Evolutionary conservation across 495 filamentous ascomycete species (phyloP), one percentile per base, ranked within the genome.

Genomic region (Penicillium coprophilum): DNA sequence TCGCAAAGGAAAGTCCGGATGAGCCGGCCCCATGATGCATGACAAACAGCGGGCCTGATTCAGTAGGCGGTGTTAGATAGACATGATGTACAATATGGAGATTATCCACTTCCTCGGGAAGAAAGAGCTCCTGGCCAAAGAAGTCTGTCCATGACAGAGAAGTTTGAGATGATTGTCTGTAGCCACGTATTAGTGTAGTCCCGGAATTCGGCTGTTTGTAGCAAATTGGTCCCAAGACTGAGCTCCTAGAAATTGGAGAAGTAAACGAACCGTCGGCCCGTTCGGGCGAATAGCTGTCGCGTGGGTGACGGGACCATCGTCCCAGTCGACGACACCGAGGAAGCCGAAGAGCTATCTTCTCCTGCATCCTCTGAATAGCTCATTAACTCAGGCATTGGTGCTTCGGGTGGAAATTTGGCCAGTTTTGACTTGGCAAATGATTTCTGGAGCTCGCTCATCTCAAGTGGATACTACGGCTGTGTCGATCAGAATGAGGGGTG

Each of bases 1-100:
- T 78, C 23, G 91, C 90, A 69, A 96, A 96, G 4, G 92, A 93
- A 21, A 96, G 80, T 13, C 87, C 92, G 0, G 90, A 93, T 11
- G 92, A 95, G 32, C 92, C 92, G 39, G 90, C 92, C 19, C 92
- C 92, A 71, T 96, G 92, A 61, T 96, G 92, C 70, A 84, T 86
- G 46, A 96, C 86, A 66, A 96, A 93, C 5, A 99, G 80, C 0
- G 93, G 92, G 0, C 85, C 87, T 32, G 78, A 77, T 20, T 63
- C 58, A 6, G 67, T 65, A 2, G 82, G 83, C 4, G 80, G 77
- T 7, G 78, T 96, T 28, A 97, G 73, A 68, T 99, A 99, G 55
- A 85, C 88, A 77, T 97, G 93, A 71, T 91, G 86, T 45, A 79
- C 83, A 30, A 89, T 81, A n/a, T 71, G 71, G 20, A 72, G 53